Evolutionary conservation across 2,329 filamentous ascomycete genomes (phyloP), one percentile per base, ranked within the genome.

Genomic region (Fusarium subglutinans): DNA sequence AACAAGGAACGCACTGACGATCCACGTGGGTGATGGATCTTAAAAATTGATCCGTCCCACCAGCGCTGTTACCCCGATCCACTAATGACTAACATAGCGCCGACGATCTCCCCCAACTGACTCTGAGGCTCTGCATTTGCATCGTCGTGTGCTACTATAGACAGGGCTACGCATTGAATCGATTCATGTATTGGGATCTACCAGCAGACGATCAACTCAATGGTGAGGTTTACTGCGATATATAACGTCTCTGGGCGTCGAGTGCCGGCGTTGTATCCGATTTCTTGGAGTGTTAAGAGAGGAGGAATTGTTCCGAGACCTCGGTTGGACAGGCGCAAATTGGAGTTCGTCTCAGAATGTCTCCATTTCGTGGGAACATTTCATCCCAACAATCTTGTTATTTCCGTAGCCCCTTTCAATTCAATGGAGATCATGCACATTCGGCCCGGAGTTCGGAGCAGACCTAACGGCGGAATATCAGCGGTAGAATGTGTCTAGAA

Each of bases 181-280:
- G 18, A 37, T n/a, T 47, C 18, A n/a, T 37, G 13, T 26, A 12
- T 35, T 24, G 12, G n/a, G 30, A 22, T 38, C 14, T 54, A 26
- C 40, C 2, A 26, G 13, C 9, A 26, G 18, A 11, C 11, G n/a
- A 14, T 28, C 14, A 24, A 13, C 13, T 11, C 3, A 6, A 22
- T 3, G 33, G 13, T 26, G 6, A 22, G 5, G 26, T 11, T 1
- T 26, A 17, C 18, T 22, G 13, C n/a, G 18, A 53, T 0, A 8
- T 53, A 20, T 24, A 8, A 2, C 33, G 0, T 20, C 18, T 13
- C 20, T 6, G 35, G 12, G 10, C 9, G 4, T 8, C 12, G 8
- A n/a, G 2, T 44, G 10, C 26, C 8, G 26, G 8, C 5, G 33
- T 33, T 38, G 38, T 40, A 15, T 26, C 41, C 18, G 10, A 12